Evolutionary conservation across 345 rosid species (phyloP), one percentile per base, ranked within the genome.

Genomic region (Salix purpurea): DNA sequence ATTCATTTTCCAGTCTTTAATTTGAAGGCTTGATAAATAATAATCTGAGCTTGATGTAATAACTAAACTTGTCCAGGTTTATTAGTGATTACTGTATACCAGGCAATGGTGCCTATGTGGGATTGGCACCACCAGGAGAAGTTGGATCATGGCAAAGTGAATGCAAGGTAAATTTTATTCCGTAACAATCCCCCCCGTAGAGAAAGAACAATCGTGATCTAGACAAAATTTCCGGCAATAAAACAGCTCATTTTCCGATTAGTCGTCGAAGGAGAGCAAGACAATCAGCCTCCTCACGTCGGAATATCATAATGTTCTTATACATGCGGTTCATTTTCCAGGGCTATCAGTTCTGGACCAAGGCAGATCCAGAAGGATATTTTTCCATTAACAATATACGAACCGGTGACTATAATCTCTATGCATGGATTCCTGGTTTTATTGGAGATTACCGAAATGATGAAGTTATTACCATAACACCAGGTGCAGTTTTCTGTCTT

Each of bases 301-400:
- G 52, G 52, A 12, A 46, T 13, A 46, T 14, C 52, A 15, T 13
- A 3, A 15, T 46, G 6, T 15, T 46, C 52, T 12, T 46, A 46
- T 14, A 46, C 18, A 46, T 46, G 52, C 4, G 44, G 72, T 65
- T 19, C 18, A 50, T 34, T 30, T 28, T 24, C 28, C 73, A 95
- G 97, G 90, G 78, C 24, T 93, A 95, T 83, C 99, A 93, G 78
- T 95, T 93, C 74, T 95, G 99, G 99, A 86, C 84, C 42, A 83
- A 74, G 74, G 85, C 94, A 39, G 93, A 93, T 56, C 82, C 67
- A 46, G 74, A 86, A 42, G 99, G 98, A 11, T 85, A 74, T 71
- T 93, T 91, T 76, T 83, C 69, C 66, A 90, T 95, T 19, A 81
- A 69, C 36, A 77, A 88, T 34, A 69, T 87, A 65, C 77, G 89